phyloP scores from a whole-genome alignment of 2,329 filamentous ascomycete species.

The Elsinoe ampelina region DNA sequence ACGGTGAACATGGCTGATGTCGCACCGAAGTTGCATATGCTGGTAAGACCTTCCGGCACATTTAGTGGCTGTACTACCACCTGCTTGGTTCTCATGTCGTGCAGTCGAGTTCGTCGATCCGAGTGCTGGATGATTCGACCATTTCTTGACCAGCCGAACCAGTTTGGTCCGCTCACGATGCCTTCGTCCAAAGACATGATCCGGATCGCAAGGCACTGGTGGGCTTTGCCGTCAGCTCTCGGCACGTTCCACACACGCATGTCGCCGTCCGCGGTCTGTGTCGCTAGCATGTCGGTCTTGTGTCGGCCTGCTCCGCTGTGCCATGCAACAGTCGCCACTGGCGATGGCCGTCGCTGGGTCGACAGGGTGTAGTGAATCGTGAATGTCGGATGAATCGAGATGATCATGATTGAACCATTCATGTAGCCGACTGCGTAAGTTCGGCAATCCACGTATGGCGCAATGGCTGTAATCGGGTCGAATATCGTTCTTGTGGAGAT shows the following conservation, averaged over 20 bases:
- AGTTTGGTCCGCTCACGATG: slow-evolving; percentile 67
- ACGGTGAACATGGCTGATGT: slow-evolving; percentile 89
- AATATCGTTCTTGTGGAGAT: slow-evolving; percentile 86
- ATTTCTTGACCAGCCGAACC: slow-evolving; percentile 98
- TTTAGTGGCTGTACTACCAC: slow-evolving; percentile 80
- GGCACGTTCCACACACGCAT: slow-evolving; percentile 93
- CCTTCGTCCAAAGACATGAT: slow-evolving; percentile 74
- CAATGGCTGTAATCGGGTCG: slow-evolving; percentile 87
- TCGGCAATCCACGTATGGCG: slow-evolving; percentile 78
- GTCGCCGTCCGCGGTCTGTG: slow-evolving; percentile 85
- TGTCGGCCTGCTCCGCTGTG: slow-evolving; percentile 93
- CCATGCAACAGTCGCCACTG: slow-evolving; percentile 81
- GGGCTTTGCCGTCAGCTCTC: slow-evolving; percentile 58
- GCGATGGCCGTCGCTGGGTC: slow-evolving; percentile 73
- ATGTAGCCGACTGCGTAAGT: slow-evolving; percentile 96
- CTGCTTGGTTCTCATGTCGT: slow-evolving; percentile 97
- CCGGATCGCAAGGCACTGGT: slow-evolving; percentile 70
- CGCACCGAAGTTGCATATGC: slow-evolving; percentile 79
- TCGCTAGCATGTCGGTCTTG: slow-evolving; percentile 95
- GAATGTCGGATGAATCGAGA: slow-evolving; percentile 80
- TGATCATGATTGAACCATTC: slow-evolving; percentile 88
- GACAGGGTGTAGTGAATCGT: slow-evolving; percentile 89
- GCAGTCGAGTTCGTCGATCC: slow-evolving; percentile 70
- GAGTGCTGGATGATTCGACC: slow-evolving; percentile 77
- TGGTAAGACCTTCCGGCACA: slow-evolving; percentile 70